phyloP scores from a whole-genome alignment of 192 early-diverging fungal species.

The Pilobolus umbonatus region DNA sequence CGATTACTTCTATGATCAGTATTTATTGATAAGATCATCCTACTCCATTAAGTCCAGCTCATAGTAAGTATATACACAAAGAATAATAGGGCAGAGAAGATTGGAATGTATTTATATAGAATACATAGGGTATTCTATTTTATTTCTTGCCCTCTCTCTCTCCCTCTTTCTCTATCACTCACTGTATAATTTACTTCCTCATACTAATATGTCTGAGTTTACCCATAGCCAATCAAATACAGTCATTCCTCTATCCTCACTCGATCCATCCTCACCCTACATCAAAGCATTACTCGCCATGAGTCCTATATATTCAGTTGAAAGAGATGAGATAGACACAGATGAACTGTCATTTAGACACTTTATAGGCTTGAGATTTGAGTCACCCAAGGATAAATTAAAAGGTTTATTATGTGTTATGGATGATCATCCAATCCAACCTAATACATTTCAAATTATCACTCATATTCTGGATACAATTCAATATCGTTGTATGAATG shows the following conservation, averaged over 20 bases:
- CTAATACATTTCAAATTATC: constrained; percentile 19
- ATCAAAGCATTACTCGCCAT: constrained; percentile 3
- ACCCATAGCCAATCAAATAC: constrained; percentile 4
- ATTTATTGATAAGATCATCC: constrained; percentile 4
- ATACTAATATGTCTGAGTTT: background rate
- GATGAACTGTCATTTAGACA: constrained; percentile 12
- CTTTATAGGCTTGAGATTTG: constrained; percentile 32
- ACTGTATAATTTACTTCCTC: background rate
- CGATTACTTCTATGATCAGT: constrained; percentile 1
- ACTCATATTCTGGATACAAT: constrained; percentile 30
- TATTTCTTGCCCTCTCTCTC: background rate
- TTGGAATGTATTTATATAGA: too few species aligned
- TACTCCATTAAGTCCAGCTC: background rate
- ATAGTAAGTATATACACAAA: background rate
- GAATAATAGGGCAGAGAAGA: too few species aligned
- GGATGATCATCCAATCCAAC: constrained; percentile 22
- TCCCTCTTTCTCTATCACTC: too few species aligned
- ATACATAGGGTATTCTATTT: background rate
- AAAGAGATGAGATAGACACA: background rate
- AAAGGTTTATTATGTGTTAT: constrained; percentile 16
- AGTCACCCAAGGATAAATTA: constrained; percentile 17
- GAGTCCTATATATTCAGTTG: background rate
- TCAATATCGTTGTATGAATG: constrained; percentile 31
- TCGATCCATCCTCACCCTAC: background rate
- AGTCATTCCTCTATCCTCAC: background rate